phyloP scores from a whole-genome alignment of 495 filamentous ascomycete genomes.

The Aspergillus funiculosus region DNA sequence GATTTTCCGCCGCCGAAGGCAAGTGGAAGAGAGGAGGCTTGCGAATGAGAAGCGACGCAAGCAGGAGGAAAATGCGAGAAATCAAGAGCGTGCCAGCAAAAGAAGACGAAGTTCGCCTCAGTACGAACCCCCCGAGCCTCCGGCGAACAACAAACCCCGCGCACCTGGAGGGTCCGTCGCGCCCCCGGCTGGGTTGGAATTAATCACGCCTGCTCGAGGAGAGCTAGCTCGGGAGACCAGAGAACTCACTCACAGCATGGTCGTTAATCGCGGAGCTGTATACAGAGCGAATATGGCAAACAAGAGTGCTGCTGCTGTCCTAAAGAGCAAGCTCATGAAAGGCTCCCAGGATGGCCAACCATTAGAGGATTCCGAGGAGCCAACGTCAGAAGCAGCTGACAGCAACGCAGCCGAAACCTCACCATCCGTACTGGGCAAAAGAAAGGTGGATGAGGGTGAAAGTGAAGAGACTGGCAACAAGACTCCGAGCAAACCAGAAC shows the following conservation, averaged over 20 bases:
- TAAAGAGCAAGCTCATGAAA: constrained; percentile 75
- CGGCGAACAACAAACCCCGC: constrained; percentile 25
- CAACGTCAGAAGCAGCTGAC: constrained; percentile 18
- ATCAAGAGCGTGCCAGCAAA: constrained; percentile 44
- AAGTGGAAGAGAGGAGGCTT: constrained; percentile 74
- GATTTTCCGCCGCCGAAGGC: constrained; percentile 80
- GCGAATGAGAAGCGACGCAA: constrained; percentile 74
- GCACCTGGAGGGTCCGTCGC: constrained; percentile 33
- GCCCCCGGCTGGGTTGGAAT: constrained; percentile 40
- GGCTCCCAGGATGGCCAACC: constrained; percentile 22
- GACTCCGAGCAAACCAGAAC: constrained; percentile 49
- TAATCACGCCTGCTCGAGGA: constrained; percentile 55
- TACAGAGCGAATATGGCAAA: constrained; percentile 80
- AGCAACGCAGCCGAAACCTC: constrained; percentile 26
- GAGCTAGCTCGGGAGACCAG: constrained; percentile 56
- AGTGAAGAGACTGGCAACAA: constrained; percentile 51
- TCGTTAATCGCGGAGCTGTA: constrained; percentile 70
- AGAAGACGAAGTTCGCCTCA: constrained; percentile 42
- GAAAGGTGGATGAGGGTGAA: constrained; percentile 58
- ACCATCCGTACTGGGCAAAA: constrained; percentile 51
- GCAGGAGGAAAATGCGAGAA: constrained; percentile 53
- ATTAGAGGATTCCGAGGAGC: constrained; percentile 17
- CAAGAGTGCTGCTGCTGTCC: constrained; percentile 84
- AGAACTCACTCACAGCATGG: constrained; percentile 77
- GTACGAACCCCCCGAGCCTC: constrained; percentile 34